Base-by-base conservation (phyloP, 352 stramenopile genomes). In the Globisporangium yorkense region DNA sequence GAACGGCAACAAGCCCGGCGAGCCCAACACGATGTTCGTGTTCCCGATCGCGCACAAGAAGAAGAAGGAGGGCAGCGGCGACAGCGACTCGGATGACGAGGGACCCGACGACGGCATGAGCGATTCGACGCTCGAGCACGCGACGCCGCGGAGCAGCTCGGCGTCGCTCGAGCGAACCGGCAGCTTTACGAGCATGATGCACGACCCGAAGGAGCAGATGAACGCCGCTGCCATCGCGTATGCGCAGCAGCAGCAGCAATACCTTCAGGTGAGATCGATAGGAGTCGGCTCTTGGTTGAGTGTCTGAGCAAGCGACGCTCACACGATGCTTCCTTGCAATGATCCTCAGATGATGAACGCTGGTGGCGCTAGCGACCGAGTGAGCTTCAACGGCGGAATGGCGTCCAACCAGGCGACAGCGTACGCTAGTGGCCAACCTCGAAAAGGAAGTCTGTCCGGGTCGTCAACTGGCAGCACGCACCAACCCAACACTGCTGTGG, bases 11-110 rank as follows among this genome's bases (percentile, higher is more conserved):
- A 68, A 82, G 3, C 53, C 59, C 1, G 72, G 63, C 31, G 77
- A 90, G 53, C 66, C 67, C 53, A 84, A 84, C 62, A 84, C 70
- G 13, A 91, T 89, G 79, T 89, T 91, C 41, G 74, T 89, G 44
- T 93, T 93, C 49, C 83, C 83, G 0, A 93, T 93, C 40, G 72
- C 75, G n/a, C 75, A 74, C 44, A 77, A 74, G 47, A 70, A 66
- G 44, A 74, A 70, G 21, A 63, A 56, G 8, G 63, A 50, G 31
- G 64, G 24, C 15, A 68, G 65, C 41, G 71, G 77, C 39, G 74
- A 74, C 58, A 72, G 78, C 37, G 73, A 61, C 53, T 80, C 68
- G 16, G 65, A 78, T 21, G 72, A 56, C 48, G 31, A 35, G 18
- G 56, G 29, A 8, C 29, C 24, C 3, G 59, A 61, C 40, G 59